phyloP scores from a whole-genome alignment of 371 early-diverging fungal genomes.

The Mortierella sp. region DNA sequence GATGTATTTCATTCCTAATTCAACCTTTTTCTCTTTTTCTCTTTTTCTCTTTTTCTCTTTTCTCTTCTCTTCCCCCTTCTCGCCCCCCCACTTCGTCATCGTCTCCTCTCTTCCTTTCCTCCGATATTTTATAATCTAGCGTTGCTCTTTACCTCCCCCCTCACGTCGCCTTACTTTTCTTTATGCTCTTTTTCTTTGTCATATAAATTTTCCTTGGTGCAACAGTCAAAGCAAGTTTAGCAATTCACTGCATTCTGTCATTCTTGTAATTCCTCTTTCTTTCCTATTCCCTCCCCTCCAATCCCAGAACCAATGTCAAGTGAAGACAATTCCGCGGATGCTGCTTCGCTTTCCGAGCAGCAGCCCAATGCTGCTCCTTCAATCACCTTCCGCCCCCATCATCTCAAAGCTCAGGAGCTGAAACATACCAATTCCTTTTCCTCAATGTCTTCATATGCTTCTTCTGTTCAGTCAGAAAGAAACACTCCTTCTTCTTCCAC shows the following conservation, averaged over 20 bases:
- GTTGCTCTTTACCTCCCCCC: not conserved
- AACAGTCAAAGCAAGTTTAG: not conserved
- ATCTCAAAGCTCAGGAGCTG: constrained; percentile 45
- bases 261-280: not conserved
- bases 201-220: not conserved
- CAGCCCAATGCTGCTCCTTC: constrained; percentile 21
- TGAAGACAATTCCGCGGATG: not conserved
- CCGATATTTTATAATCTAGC: not conserved
- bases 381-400: constrained; percentile 53
- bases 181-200: not conserved
- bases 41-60: not conserved
- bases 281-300: not conserved
- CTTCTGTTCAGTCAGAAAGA: constrained; percentile 33
- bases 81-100: not conserved
- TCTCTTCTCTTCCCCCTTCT: not conserved
- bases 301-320: not conserved
- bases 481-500: constrained; percentile 17
- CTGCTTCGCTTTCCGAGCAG: constrained; percentile 10
- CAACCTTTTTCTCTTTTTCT: not conserved
- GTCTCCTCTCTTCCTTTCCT: not conserved
- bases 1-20: not conserved
- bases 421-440: constrained; percentile 45
- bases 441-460: constrained; percentile 52
- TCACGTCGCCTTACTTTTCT: not conserved
- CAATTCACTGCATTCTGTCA: not conserved